phyloP scores from a whole-genome alignment of 164 flowering plant species.

The Dillenia turbinata region DNA sequence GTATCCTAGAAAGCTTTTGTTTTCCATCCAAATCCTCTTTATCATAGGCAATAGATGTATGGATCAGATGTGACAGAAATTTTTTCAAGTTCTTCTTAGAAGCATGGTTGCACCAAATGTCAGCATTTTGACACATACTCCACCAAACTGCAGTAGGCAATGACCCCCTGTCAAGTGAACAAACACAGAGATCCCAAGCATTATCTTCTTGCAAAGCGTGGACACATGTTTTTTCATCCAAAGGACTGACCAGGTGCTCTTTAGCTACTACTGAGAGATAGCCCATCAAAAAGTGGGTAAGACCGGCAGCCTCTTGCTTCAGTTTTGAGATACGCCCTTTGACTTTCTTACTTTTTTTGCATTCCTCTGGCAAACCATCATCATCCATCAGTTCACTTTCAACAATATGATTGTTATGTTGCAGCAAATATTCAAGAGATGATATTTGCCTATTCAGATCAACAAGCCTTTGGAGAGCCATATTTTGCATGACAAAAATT shows the following conservation, averaged over 20 bases:
- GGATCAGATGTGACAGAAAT: slow-evolving; percentile 52
- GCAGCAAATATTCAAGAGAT: slow-evolving; percentile 48
- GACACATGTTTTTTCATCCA: not conserved
- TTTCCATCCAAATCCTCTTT: slow-evolving; percentile 11
- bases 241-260: slow-evolving; percentile 3
- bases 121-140: slow-evolving; percentile 67
- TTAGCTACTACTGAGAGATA: slow-evolving; percentile 24
- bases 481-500: slow-evolving; percentile 48
- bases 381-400: slow-evolving; percentile 28
- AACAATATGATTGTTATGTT: slow-evolving; percentile 19
- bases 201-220: slow-evolving; percentile 14
- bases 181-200: slow-evolving; percentile 49
- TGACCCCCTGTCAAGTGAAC: slow-evolving; percentile 35
- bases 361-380: slow-evolving; percentile 13
- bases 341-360: slow-evolving; percentile 36
- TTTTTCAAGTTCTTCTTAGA: slow-evolving; percentile 53
- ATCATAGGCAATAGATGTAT: slow-evolving; percentile 23
- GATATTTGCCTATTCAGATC: slow-evolving; percentile 69
- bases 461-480: slow-evolving; percentile 81
- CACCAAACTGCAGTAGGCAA: slow-evolving; percentile 73
- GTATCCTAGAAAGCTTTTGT: not conserved
- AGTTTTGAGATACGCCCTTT: slow-evolving; percentile 22
- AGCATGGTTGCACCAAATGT: slow-evolving; percentile 80
- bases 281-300: slow-evolving; percentile 48
- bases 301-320: slow-evolving; percentile 57